Conservation (phyloP, 2,329 filamentous ascomycete genomes). For the Juglanconis juglandina region DNA sequence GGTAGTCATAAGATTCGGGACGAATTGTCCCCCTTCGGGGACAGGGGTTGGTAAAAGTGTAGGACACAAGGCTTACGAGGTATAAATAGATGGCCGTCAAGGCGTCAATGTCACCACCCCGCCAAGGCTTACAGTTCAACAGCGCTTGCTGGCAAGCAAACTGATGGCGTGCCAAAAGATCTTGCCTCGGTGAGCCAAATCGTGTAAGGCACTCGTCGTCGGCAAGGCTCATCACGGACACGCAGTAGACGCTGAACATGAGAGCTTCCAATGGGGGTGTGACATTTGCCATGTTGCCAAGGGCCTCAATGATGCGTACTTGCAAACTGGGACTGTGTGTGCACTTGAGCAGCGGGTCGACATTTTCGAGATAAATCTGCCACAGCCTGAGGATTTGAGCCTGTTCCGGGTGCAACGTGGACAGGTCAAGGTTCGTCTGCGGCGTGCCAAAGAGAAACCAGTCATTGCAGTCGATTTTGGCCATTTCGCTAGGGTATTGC, state of each 20-base stretch:
- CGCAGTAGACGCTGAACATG: slow-evolving; percentile 52
- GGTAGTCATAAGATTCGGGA: no score
- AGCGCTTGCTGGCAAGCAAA: slow-evolving; percentile 52
- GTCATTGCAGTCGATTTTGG: slow-evolving; percentile 33
- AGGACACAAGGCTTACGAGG: slow-evolving; percentile 37
- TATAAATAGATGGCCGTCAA: slow-evolving; percentile 57
- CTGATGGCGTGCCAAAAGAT: slow-evolving; percentile 42
- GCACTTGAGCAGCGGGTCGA: slow-evolving; percentile 57
- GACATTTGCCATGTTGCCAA: slow-evolving; percentile 37
- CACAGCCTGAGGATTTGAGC: slow-evolving; percentile 48
- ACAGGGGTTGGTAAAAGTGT: neutral
- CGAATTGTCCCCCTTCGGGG: no score
- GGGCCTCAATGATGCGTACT: slow-evolving; percentile 47
- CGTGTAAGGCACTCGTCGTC: slow-evolving; percentile 39
- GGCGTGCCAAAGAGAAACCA: slow-evolving; percentile 51
- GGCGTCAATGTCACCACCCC: slow-evolving; percentile 47
- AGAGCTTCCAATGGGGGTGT: slow-evolving; percentile 47
- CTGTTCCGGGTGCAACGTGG: slow-evolving; percentile 46
- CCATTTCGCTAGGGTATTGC: neutral
- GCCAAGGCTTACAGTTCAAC: slow-evolving; percentile 46
- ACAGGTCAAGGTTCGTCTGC: slow-evolving; percentile 39
- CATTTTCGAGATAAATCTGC: slow-evolving; percentile 57
- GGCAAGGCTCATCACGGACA: slow-evolving; percentile 39
- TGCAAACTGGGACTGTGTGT: slow-evolving; percentile 56
- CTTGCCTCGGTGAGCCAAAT: slow-evolving; percentile 38